Evolutionary conservation across 2,329 filamentous ascomycete genomes (phyloP), one percentile per base, ranked within the genome.

Genomic region (Pseudogymnoascus sp.): DNA sequence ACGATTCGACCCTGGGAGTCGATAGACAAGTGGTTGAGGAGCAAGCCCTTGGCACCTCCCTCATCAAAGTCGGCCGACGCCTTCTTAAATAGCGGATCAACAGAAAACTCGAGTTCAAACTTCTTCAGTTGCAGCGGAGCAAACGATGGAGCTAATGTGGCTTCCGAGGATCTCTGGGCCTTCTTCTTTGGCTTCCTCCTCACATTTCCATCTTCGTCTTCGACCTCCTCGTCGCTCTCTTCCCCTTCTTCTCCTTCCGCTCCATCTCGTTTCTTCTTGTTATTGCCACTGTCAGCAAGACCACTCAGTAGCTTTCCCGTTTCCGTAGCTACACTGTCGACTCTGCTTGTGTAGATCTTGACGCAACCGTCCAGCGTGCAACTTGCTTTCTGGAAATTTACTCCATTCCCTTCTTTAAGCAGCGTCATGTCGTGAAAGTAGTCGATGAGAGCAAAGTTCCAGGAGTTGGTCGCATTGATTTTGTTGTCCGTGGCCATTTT

Each of bases 401-500:
- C 92, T 12, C 92, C 89, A 66, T 99, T 92, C 30, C 94, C 94
- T 71, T 99, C 94, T 72, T 96, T 96, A 57, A 99, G 80, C 43
- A 99, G 78, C 1, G 92, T 96, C 94, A 99, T 97, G 71, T 99
- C 94, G 74, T 99, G 93, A 71, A 99, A 99, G 76, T 99, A 99
- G 75, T 99, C 94, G 72, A 99, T 99, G 16, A 99, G 83, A n/a
- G 94, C 94, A 76, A 99, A 97, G 74, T 97, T 97, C 94, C 94
- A 99, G 30, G 92, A 97, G 75, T 99, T 99, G 63, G 88, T 86
- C 57, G 94, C 93, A 73, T 97, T 99, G 80, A 99, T 99, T 76
- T 94, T 94, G 78, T 99, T 99, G 78, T 99, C 94, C 14, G 94
- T 97, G 2, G 94, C 94, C 92, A 99, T 96, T 81, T 97, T 99